Evolutionary conservation across 176 grass and related monocot genomes (phyloP).

Genomic region (Cocos nucifera): DNA sequence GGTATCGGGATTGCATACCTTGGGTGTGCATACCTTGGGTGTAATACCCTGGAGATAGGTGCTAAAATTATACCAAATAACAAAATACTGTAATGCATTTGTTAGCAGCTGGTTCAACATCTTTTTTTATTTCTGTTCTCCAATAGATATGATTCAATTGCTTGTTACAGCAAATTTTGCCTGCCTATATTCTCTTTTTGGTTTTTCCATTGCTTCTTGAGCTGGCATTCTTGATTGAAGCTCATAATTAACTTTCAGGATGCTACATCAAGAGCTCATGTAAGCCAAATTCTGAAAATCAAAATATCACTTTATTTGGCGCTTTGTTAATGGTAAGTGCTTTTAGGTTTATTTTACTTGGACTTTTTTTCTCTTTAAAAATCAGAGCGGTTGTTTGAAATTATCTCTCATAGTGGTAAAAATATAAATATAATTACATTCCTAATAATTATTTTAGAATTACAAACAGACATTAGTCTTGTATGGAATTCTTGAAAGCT

Average conservation of each 20-base stretch:
- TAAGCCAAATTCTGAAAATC: conserved; percentile 38
- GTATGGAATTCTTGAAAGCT: no score
- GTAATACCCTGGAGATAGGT: no score
- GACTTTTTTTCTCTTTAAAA: neutral
- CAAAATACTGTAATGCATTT: no score
- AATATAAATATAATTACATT: no score
- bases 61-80: no score
- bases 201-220: conserved; percentile 3
- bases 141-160: neutral
- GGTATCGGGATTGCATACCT: no score
- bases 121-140: neutral
- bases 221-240: neutral
- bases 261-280: conserved; percentile 45
- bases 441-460: no score
- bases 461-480: no score
- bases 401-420: no score
- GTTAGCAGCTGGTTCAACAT: no score
- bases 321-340: conserved; percentile 48
- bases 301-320: conserved; percentile 40
- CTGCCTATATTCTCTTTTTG: neutral
- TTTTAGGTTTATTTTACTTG: neutral
- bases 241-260: conserved; percentile 35
- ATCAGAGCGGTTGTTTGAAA: no score
- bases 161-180: neutral
- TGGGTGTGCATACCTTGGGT: no score